Evolutionary conservation across 306 rosid species (phyloP).

Genomic region (Cotoneaster glaucophyllus): DNA sequence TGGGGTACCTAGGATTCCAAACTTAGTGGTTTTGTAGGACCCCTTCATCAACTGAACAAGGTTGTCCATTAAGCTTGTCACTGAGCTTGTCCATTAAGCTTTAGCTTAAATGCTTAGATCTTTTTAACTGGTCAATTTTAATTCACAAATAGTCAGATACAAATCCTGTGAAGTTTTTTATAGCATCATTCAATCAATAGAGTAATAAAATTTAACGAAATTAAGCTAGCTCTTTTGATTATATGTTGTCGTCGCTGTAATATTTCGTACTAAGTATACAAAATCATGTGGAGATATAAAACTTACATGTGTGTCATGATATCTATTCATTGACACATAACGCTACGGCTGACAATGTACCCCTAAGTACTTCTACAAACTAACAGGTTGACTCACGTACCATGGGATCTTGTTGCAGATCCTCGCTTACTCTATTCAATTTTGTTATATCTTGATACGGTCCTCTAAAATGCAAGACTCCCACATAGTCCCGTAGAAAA

Average conservation of each 20-base stretch:
- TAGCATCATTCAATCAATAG: background rate
- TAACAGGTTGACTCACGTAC: too few species aligned
- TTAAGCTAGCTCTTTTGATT: too few species aligned
- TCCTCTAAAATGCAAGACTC: too few species aligned
- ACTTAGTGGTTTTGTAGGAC: constrained; percentile 49
- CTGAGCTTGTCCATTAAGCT: background rate
- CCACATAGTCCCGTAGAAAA: too few species aligned
- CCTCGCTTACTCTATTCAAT: too few species aligned
- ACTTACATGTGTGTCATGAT: too few species aligned
- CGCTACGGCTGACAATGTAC: too few species aligned
- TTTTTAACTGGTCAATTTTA: background rate
- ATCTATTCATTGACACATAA: background rate
- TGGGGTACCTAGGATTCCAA: constrained; percentile 55
- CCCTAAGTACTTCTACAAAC: background rate
- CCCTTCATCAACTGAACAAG: constrained; percentile 21
- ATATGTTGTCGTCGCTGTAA: too few species aligned
- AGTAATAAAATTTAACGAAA: background rate
- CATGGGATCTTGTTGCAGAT: too few species aligned
- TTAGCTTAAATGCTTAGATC: background rate
- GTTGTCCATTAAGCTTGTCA: background rate
- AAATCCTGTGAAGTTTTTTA: background rate
- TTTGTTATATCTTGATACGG: too few species aligned
- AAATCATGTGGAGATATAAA: too few species aligned
- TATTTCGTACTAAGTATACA: too few species aligned
- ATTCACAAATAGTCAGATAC: background rate